Evolutionary conservation across 768 basidiomycete genomes (phyloP).

Genomic region (Kwoniella botswanensis): DNA sequence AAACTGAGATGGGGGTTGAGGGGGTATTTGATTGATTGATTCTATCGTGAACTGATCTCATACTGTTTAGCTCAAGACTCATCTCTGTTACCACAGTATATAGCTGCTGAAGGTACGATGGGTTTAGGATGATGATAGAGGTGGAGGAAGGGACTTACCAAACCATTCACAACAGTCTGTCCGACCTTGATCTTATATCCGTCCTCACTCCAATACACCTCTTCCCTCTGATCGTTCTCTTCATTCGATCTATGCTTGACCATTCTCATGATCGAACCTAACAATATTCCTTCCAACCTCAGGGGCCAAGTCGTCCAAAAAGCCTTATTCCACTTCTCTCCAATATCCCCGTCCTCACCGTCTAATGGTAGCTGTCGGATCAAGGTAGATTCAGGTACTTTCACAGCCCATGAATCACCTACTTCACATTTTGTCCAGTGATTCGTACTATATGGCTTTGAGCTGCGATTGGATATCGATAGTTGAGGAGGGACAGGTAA

Average conservation of each 20-base stretch:
- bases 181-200: neutral
- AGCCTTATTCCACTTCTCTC: conserved; percentile 2
- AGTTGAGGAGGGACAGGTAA: conserved; percentile 4
- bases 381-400: neutral
- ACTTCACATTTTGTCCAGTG: conserved; percentile 7
- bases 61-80: no score
- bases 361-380: neutral
- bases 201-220: neutral
- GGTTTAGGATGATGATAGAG: no score
- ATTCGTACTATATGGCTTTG: neutral
- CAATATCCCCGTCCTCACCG: neutral
- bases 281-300: neutral
- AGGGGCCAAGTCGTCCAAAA: conserved; percentile 13
- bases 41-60: conserved; percentile 11
- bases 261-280: neutral
- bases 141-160: neutral
- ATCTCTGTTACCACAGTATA: no score
- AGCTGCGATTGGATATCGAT: neutral
- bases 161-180: conserved; percentile 11
- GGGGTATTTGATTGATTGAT: neutral
- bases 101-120: no score
- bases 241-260: neutral
- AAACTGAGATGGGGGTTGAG: neutral
- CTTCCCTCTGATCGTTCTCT: neutral
- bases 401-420: conserved; percentile 19